Evolutionary conservation across 1,284 basidiomycete genomes (phyloP).

Genomic region (Irpex sp.): DNA sequence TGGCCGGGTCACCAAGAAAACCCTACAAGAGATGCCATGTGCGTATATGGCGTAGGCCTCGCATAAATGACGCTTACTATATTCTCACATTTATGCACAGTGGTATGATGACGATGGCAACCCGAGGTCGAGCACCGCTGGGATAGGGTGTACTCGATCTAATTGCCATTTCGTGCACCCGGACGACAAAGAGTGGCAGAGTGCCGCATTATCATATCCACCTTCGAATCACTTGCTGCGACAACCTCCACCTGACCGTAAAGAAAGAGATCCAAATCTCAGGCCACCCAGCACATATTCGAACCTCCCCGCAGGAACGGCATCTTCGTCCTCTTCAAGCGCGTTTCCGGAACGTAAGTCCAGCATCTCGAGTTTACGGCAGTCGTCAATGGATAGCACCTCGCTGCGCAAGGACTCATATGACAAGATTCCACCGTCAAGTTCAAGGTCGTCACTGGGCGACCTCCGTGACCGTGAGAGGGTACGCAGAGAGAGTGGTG

Average conservation of each 20-base stretch:
- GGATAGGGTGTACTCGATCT: conserved; percentile 12
- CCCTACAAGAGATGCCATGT: neutral
- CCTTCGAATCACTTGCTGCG: neutral
- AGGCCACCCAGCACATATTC: neutral
- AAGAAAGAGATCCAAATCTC: neutral
- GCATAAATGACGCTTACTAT: neutral
- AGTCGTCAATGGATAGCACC: neutral
- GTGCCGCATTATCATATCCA: neutral
- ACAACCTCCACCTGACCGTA: neutral
- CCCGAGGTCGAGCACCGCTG: neutral
- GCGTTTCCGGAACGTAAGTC: neutral
- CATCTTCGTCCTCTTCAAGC: neutral
- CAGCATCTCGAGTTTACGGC: neutral
- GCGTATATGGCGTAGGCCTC: neutral
- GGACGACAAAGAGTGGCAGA: conserved; percentile 22
- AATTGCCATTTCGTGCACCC: conserved; percentile 28
- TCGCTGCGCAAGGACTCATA: neutral
- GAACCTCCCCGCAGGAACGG: neutral
- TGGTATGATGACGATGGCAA: conserved; percentile 16
- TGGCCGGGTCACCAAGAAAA: neutral
- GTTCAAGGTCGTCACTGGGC: neutral
- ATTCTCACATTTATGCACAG: conserved; percentile 1
- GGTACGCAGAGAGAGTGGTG: neutral
- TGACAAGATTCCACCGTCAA: neutral
- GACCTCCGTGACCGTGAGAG: neutral